phyloP scores from a whole-genome alignment of 495 filamentous ascomycete genomes.

The Xylaria bambusicola region DNA sequence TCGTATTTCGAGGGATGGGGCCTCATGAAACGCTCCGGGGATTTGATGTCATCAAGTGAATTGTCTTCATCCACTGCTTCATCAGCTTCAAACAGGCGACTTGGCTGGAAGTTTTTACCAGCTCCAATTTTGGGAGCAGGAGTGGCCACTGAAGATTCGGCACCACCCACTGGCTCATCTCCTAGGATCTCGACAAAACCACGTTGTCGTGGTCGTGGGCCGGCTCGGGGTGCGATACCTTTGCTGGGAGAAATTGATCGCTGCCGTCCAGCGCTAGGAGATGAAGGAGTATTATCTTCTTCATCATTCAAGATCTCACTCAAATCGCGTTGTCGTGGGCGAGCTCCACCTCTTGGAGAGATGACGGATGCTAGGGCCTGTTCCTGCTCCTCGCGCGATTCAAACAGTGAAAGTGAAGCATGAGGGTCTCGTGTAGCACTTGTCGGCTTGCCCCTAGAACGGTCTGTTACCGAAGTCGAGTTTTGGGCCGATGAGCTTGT shows the following conservation, averaged over 20 bases:
- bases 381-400: slow-evolving; percentile 59
- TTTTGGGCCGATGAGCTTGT: slow-evolving; percentile 7
- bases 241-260: slow-evolving; percentile 40
- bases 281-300: slow-evolving; percentile 36
- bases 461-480: slow-evolving; percentile 24
- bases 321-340: slow-evolving; percentile 52
- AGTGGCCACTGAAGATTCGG: slow-evolving; percentile 2
- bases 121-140: slow-evolving; percentile 62
- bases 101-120: slow-evolving; percentile 68
- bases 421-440: slow-evolving; percentile 67
- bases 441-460: slow-evolving; percentile 49
- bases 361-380: slow-evolving; percentile 46
- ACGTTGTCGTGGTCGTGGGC: slow-evolving; percentile 42
- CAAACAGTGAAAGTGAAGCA: slow-evolving; percentile 73
- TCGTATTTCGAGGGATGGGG: slow-evolving; percentile 72
- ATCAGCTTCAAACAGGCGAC: slow-evolving; percentile 69
- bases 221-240: slow-evolving; percentile 48
- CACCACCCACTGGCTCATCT: slow-evolving; percentile 34
- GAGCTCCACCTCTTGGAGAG: slow-evolving; percentile 52
- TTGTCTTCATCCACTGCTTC: slow-evolving; percentile 42
- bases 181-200: slow-evolving; percentile 52
- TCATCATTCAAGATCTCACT: slow-evolving; percentile 54
- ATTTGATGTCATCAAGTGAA: slow-evolving; percentile 37
- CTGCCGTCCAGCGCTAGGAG: slow-evolving; percentile 51
- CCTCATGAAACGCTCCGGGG: slow-evolving; percentile 55